phyloP scores from a whole-genome alignment of 768 basidiomycete species.

The Mycena epipterygia region DNA sequence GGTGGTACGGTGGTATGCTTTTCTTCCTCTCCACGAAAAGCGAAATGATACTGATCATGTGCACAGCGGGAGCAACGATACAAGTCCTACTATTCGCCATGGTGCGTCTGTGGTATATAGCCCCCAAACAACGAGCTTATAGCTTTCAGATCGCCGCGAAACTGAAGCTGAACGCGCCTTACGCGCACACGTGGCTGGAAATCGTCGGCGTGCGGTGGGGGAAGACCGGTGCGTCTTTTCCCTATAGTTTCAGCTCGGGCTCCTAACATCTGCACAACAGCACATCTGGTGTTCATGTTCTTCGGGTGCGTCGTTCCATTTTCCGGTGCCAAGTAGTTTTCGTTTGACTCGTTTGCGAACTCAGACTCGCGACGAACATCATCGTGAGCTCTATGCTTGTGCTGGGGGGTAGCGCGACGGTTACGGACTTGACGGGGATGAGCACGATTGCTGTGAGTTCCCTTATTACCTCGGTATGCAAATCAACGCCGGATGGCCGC shows the following conservation, averaged over 20 bases:
- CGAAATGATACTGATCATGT: neutral
- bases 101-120: no score
- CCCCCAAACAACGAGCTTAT: no score
- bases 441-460: slow-evolving; percentile 78
- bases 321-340: neutral
- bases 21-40: neutral
- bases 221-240: slow-evolving; percentile 43
- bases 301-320: slow-evolving; percentile 70
- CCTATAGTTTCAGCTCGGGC: neutral
- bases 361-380: slow-evolving; percentile 89
- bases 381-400: slow-evolving; percentile 92
- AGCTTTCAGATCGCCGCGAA: slow-evolving; percentile 94
- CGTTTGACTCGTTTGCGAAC: neutral
- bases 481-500: neutral
- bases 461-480: no score
- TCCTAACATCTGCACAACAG: slow-evolving; percentile 40
- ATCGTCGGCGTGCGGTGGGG: slow-evolving; percentile 90
- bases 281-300: slow-evolving; percentile 90
- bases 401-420: slow-evolving; percentile 88
- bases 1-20: slow-evolving; percentile 81
- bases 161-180: slow-evolving; percentile 91
- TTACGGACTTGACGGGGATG: slow-evolving; percentile 91
- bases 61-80: slow-evolving; percentile 81
- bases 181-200: slow-evolving; percentile 91
- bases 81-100: slow-evolving; percentile 93